A percentile compares a stretch with the other conserved stretches of the same genome.
phyloP scores from a whole-genome alignment of 129 eudicot species.

The Solidago caesia region DNA sequence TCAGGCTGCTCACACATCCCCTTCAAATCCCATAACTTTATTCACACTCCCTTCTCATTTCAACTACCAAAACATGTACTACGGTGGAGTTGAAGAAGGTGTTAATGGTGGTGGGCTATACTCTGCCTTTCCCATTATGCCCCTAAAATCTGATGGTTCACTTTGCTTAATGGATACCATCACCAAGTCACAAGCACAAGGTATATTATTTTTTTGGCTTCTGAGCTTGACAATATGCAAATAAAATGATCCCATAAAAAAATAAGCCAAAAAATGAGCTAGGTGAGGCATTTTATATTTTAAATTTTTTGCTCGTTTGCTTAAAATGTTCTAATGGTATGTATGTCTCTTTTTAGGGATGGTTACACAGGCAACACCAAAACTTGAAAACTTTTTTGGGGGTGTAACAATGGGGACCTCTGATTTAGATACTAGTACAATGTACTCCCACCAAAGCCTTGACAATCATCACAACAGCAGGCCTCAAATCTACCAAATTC shows the following conservation, averaged over 20 bases:
- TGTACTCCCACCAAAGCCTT: slow-evolving; percentile 15
- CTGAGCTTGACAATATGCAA: too few species aligned
- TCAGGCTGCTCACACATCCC: slow-evolving; percentile 4
- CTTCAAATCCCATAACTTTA: slow-evolving; percentile 32
- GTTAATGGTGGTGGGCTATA: slow-evolving; percentile 43
- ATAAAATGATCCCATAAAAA: too few species aligned
- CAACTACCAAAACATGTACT: slow-evolving; percentile 52
- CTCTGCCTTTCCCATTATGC: slow-evolving; percentile 59
- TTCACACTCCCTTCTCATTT: slow-evolving; percentile 41
- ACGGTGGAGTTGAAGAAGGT: slow-evolving; percentile 44
- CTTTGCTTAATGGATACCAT: slow-evolving; percentile 69
- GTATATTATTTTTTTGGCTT: slow-evolving; percentile 22
- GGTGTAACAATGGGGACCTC: slow-evolving; percentile 74
- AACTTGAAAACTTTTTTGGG: slow-evolving; percentile 90
- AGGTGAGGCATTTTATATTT: too few species aligned
- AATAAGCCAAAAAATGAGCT: too few species aligned
- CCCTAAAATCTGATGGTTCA: slow-evolving; percentile 82
- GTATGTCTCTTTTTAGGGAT: slow-evolving; percentile 44
- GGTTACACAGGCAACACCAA: slow-evolving; percentile 58
- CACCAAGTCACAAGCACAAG: slow-evolving; percentile 46
- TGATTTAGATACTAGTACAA: slow-evolving; percentile 27
- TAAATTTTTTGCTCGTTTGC: background rate
- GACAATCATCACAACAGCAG: too few species aligned
- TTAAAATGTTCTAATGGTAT: slow-evolving; percentile 19
- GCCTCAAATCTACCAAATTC: background rate